phyloP scores from a whole-genome alignment of 805 yeast species.

The Candida awuae region DNA sequence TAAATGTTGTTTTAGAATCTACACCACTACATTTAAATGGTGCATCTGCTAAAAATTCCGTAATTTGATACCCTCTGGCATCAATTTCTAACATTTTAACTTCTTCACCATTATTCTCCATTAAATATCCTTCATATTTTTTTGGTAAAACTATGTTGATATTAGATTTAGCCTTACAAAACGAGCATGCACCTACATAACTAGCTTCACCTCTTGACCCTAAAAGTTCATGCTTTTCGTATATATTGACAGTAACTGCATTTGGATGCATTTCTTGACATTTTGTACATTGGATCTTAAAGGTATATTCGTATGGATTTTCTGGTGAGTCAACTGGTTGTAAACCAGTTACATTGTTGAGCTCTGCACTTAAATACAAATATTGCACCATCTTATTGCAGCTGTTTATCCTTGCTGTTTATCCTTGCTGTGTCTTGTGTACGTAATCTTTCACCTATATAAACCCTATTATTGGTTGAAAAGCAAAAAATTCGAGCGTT shows the following conservation, averaged over 20 bases:
- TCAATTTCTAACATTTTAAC: conserved; percentile 61
- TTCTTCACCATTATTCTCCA: conserved; percentile 36
- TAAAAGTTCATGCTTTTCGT: conserved; percentile 54
- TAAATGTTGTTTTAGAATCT: conserved; percentile 27
- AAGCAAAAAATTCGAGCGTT: too few species aligned
- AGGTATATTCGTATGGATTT: conserved; percentile 66
- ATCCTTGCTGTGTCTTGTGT: not conserved
- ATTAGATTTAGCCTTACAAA: conserved; percentile 22
- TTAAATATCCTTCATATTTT: conserved; percentile 24
- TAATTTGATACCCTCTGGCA: conserved; percentile 74
- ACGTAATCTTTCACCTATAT: too few species aligned
- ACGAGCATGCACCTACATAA: conserved; percentile 49
- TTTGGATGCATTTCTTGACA: conserved; percentile 77
- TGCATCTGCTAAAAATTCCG: conserved; percentile 61
- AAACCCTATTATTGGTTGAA: too few species aligned
- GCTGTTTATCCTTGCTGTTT: not conserved
- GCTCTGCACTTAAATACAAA: conserved; percentile 30
- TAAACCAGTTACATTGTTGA: conserved; percentile 28
- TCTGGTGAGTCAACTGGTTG: conserved; percentile 52
- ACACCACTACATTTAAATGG: conserved; percentile 44
- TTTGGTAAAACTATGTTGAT: conserved; percentile 21
- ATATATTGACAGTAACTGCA: conserved; percentile 56
- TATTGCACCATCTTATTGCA: conserved; percentile 18
- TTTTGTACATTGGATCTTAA: conserved; percentile 63
- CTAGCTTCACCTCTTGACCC: conserved; percentile 80